phyloP scores from a whole-genome alignment of 352 stramenopile species.

The Phytopythium kandeliae region DNA sequence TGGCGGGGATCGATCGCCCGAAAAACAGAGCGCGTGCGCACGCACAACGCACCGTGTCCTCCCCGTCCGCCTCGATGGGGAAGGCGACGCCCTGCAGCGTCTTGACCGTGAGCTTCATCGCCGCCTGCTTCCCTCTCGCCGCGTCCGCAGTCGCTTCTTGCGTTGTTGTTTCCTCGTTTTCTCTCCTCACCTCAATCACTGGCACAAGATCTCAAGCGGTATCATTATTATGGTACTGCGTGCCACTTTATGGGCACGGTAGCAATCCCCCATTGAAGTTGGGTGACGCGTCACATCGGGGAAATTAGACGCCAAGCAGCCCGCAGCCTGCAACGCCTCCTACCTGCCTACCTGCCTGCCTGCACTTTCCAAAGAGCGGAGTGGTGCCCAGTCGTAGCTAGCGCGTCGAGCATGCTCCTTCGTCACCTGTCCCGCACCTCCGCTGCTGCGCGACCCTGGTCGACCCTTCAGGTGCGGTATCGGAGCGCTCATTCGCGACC shows the following conservation, averaged over 20 bases:
- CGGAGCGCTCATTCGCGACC: no score
- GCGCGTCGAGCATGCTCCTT: constrained; percentile 7
- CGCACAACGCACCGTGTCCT: constrained; percentile 44
- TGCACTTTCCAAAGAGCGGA: constrained; percentile 3
- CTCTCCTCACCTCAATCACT: neutral
- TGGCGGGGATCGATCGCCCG: no score
- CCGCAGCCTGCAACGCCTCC: no score
- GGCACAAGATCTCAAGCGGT: neutral
- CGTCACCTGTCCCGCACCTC: neutral
- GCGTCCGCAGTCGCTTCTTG: neutral
- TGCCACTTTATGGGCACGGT: no score
- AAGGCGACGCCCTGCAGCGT: constrained; percentile 83
- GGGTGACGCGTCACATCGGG: neutral
- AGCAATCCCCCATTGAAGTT: no score
- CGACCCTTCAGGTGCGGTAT: constrained; percentile 3
- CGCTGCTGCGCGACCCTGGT: neutral
- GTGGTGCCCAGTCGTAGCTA: no score
- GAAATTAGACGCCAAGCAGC: neutral
- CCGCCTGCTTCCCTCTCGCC: neutral
- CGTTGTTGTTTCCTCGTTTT: neutral
- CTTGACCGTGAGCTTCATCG: constrained; percentile 87
- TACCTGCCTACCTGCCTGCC: no score
- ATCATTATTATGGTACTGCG: no score
- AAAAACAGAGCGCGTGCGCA: no score
- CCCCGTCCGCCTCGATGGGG: constrained; percentile 61